Conservation (phyloP, 2,329 filamentous ascomycete genomes). For the Colletotrichum chrysophilum region DNA sequence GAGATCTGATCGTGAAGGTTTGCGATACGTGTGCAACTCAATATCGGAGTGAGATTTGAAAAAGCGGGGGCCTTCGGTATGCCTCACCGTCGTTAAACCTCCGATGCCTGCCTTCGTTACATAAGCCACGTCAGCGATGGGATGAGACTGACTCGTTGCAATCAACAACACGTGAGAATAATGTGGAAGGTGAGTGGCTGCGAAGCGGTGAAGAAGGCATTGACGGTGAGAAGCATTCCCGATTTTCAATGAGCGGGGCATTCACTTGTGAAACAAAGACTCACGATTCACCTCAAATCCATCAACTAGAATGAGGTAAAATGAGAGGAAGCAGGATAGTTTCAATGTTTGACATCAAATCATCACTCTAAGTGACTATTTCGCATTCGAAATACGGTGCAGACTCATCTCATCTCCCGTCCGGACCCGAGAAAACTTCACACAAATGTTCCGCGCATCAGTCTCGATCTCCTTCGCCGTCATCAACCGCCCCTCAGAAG, state of each 20-base stretch:
- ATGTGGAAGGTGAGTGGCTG: not conserved
- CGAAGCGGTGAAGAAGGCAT: not conserved
- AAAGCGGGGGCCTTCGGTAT: not conserved
- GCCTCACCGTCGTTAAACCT: not conserved
- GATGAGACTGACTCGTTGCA: not conserved
- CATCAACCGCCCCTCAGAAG: not conserved
- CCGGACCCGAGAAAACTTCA: not conserved
- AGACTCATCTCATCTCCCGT: accelerated
- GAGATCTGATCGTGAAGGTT: not conserved
- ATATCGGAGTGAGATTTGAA: not conserved
- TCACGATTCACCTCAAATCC: not conserved
- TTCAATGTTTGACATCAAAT: accelerated
- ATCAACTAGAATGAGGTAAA: not conserved
- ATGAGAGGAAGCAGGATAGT: not conserved
- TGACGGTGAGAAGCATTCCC: not conserved
- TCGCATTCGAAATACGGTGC: not conserved
- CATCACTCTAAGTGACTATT: not conserved
- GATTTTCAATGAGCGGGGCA: not conserved
- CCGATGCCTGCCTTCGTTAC: not conserved
- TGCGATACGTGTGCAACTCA: not conserved
- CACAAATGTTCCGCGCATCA: not conserved
- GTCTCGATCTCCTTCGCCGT: not conserved
- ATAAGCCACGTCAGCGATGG: not conserved
- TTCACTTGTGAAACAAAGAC: not conserved
- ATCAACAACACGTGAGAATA: not conserved